phyloP scores from a whole-genome alignment of 257 asterid genomes.

The Linderniella brevidens region DNA sequence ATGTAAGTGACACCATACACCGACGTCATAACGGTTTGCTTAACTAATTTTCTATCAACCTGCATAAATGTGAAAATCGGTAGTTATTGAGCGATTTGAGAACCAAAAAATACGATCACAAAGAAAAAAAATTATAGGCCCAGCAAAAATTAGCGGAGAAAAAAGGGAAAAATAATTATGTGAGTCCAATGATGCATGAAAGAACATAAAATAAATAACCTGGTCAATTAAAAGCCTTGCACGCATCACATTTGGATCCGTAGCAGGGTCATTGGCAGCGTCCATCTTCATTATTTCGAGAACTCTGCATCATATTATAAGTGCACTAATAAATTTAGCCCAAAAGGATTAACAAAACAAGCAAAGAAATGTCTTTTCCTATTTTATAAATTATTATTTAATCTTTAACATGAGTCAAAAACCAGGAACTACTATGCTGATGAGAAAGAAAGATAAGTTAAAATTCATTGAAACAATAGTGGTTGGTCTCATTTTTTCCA shows the following conservation, averaged over 20 bases:
- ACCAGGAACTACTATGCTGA: background rate
- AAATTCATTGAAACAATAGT: too few species aligned
- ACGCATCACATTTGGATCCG: constrained; percentile 37
- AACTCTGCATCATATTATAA: constrained; percentile 39
- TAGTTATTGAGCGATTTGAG: background rate
- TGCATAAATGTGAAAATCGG: constrained; percentile 12
- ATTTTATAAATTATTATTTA: background rate
- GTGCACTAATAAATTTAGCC: constrained; percentile 4
- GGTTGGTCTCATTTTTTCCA: too few species aligned
- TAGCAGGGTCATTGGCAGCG: constrained; percentile 64
- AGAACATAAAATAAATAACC: too few species aligned
- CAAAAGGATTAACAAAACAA: background rate
- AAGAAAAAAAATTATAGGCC: background rate
- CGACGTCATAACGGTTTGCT: constrained; percentile 99
- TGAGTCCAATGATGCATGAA: constrained; percentile 5
- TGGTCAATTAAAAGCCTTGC: constrained; percentile 72
- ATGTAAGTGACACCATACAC: constrained; percentile 94
- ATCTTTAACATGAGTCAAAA: too few species aligned
- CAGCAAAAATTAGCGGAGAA: background rate
- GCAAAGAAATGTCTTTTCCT: background rate
- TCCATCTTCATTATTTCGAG: constrained; percentile 76
- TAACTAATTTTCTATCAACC: constrained; percentile 96
- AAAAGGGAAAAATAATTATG: constrained; percentile 2
- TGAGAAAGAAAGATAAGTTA: too few species aligned
- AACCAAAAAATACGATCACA: constrained; percentile 2